Percentiles rank a stretch among this genome's conserved stretches.
phyloP scores from a whole-genome alignment of 2,329 filamentous ascomycete species.

The Microsporum ferrugineum region DNA sequence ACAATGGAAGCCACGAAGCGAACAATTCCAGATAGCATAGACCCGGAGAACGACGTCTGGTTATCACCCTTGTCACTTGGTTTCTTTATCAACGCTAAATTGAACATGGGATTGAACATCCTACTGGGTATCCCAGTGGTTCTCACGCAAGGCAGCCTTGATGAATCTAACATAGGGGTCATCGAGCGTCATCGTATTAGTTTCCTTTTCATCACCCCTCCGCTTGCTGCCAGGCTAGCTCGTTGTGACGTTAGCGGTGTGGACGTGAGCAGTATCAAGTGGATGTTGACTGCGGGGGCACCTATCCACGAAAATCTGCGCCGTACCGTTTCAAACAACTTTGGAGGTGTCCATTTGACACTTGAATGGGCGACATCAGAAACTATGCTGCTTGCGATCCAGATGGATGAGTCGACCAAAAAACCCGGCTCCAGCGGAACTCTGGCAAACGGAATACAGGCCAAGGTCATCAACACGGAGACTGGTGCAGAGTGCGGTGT shows the following conservation, averaged over 20 bases:
- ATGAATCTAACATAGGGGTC: constrained; percentile 14
- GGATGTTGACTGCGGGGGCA: constrained; percentile 20
- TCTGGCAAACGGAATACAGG: constrained; percentile 7
- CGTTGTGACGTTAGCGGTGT: constrained; percentile 11
- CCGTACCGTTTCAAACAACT: constrained; percentile 13
- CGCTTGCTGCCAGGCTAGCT: constrained; percentile 17
- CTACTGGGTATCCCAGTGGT: constrained; percentile 21
- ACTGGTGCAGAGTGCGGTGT: constrained; percentile 14
- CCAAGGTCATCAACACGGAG: constrained; percentile 15
- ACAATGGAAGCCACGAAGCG: constrained; percentile 16
- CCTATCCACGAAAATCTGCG: constrained; percentile 18
- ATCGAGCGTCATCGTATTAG: constrained; percentile 16
- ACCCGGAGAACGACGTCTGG: constrained; percentile 18
- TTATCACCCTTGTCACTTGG: constrained; percentile 18
- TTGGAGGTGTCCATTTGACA: constrained; percentile 15
- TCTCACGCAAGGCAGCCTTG: constrained; percentile 14
- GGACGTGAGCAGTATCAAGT: constrained; percentile 18
- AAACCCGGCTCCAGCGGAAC: constrained; percentile 17
- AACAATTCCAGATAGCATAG: constrained; percentile 18
- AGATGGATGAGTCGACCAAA: constrained; percentile 14
- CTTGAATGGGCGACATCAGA: constrained; percentile 20
- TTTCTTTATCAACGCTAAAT: constrained; percentile 22
- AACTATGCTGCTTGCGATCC: constrained; percentile 20
- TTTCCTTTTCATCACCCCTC: constrained; percentile 19
- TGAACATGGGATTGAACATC: constrained; percentile 20